Evolutionary conservation across 345 rosid species (phyloP), one percentile per base, ranked within the genome.

Genomic region (Populus nigra): DNA sequence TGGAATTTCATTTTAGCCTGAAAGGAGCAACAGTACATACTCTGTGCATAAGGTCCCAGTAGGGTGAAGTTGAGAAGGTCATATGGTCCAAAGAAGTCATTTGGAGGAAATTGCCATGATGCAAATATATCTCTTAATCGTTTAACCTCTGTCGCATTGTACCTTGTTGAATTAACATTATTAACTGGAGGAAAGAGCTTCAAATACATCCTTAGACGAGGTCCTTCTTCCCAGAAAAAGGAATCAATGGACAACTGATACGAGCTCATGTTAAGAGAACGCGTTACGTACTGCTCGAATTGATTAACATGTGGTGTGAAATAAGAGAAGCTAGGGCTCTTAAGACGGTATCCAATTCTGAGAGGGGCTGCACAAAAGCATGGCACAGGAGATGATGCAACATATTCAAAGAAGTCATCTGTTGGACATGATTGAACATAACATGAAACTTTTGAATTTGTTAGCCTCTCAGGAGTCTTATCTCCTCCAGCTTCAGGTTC

Each of bases 61-160:
- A 94, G 93, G 65, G 94, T 94, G 88, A 94, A 91, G 86, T 89
- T 89, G 79, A 94, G 97, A 79, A 94, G 89, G 83, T 92, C 98
- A 79, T 91, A 94, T 7, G 98, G 97, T 82, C 98, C 97, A 81
- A 85, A 90, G 10, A 89, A 78, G 86, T 91, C 89, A 65, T 63
- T 80, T 59, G 80, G 57, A 73, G 70, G 84, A 83, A 94, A 91
- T 1, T 4, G 22, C 98, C 97, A 94, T 36, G 94, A 82, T 39
- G 88, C 77, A 71, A 82, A 92, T 38, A 81, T 86, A 72, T 35
- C 75, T 81, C 86, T 82, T 77, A 94, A 83, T 74, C 89, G 86
- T 75, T 73, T 80, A 77, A 92, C 92, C 86, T 94, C 95, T 62
- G 89, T 88, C 49, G 17, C 70, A 85, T 90, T 83, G 79, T 90